Conservation (phyloP, 768 basidiomycete species). For the Pulveroboletus sp. region DNA sequence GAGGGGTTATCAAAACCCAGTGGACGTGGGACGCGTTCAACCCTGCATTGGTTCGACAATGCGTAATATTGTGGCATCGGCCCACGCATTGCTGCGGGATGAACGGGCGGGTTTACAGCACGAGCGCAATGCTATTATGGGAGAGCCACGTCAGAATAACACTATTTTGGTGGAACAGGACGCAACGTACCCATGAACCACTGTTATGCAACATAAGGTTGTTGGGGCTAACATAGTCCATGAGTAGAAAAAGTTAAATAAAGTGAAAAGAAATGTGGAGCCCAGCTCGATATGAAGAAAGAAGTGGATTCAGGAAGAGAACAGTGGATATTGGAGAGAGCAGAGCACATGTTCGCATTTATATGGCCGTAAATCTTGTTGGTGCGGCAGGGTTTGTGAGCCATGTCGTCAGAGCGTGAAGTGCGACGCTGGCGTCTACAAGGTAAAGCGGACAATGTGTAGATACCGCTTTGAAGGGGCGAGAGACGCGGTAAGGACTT, state of each 20-base stretch:
- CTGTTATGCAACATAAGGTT: neutral
- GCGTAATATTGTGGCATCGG: constrained; percentile 18
- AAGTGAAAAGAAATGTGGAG: constrained; percentile 2
- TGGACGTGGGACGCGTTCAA: constrained; percentile 21
- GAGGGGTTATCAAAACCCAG: constrained; percentile 6
- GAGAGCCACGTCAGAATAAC: neutral
- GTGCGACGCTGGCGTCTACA: too few relatives aligned
- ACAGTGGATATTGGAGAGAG: too few relatives aligned
- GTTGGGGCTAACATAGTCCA: neutral
- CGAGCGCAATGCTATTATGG: constrained; percentile 13
- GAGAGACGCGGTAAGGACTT: too few relatives aligned
- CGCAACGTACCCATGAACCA: constrained; percentile 2
- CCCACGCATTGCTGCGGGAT: constrained; percentile 12
- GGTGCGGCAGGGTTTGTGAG: too few relatives aligned
- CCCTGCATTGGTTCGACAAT: constrained; percentile 15
- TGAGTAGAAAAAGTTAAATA: neutral
- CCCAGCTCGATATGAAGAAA: neutral
- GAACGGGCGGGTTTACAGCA: constrained; percentile 14
- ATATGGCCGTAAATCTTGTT: too few relatives aligned
- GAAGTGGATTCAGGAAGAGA: too few relatives aligned
- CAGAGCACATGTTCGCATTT: too few relatives aligned
- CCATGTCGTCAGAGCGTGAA: too few relatives aligned
- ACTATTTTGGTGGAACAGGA: neutral
- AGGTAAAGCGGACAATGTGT: too few relatives aligned
- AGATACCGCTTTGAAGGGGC: too few relatives aligned